These are phyloP conservation scores for Metarhizium guizhouense DNA, from an alignment of 2,329 filamentous ascomycete species.

Conservation along the genomic window DNA sequence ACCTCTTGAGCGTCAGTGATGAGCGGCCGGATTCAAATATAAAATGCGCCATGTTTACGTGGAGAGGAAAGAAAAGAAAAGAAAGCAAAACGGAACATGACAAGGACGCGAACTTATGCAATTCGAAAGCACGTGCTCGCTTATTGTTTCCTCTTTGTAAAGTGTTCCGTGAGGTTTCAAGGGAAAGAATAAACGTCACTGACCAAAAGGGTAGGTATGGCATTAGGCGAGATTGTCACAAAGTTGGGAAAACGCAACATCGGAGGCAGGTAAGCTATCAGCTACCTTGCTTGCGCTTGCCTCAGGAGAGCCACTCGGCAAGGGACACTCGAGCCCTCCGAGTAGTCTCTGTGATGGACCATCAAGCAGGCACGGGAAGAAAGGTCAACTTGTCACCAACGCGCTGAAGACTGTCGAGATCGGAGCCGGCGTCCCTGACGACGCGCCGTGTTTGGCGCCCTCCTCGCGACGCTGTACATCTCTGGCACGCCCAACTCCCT, in stretches of 20 bases:
- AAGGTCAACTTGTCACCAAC: no score
- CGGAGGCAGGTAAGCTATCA: not conserved
- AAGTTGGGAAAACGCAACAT: not conserved
- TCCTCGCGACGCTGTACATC: no score
- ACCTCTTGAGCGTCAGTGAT: conserved; percentile 1
- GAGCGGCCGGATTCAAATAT: not conserved
- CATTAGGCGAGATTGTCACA: not conserved
- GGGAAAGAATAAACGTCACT: conserved; percentile 6
- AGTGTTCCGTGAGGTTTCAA: not conserved
- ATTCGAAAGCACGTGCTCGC: conserved; percentile 1
- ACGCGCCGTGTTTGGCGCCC: no score
- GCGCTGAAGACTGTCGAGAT: no score
- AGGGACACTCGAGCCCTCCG: not conserved
- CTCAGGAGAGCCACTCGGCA: not conserved
- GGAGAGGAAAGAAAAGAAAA: not conserved
- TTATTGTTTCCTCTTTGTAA: not conserved
- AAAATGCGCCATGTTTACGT: not conserved
- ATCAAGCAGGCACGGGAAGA: no score
- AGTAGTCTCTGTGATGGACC: not conserved
- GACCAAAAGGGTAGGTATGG: conserved; percentile 1
- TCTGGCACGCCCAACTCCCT: no score
- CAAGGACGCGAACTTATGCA: not conserved
- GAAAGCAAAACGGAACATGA: conserved; percentile 1
- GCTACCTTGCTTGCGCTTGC: not conserved
- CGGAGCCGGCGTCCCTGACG: no score